A percentile compares a stretch with the other conserved stretches of the same genome.
Conservation (phyloP, 495 filamentous ascomycete species). For the Podospora pseudocomata region DNA sequence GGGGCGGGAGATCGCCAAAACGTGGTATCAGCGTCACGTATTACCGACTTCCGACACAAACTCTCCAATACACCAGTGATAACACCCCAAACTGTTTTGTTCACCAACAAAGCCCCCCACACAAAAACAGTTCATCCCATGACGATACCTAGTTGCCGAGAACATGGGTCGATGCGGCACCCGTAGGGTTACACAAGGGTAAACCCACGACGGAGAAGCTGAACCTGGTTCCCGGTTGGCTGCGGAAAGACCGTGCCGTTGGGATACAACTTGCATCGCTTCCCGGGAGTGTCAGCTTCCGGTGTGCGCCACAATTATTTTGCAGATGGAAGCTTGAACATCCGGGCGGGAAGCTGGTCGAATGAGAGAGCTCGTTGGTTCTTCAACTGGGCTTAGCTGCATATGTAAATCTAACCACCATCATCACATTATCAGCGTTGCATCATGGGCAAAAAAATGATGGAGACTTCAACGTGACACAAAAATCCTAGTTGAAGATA, state of each 20-base stretch:
- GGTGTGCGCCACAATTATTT: slow-evolving; percentile 5
- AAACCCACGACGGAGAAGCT: not conserved
- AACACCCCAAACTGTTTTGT: not conserved
- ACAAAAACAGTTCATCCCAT: not conserved
- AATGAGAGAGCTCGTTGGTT: not conserved
- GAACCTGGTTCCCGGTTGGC: not conserved
- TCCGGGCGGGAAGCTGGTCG: slow-evolving; percentile 6
- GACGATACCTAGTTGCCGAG: not conserved
- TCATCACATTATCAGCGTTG: too few species aligned
- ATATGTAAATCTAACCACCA: not conserved
- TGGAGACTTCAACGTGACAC: too few species aligned
- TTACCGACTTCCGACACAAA: not conserved
- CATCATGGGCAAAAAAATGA: too few species aligned
- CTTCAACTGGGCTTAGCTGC: not conserved
- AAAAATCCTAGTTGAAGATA: too few species aligned
- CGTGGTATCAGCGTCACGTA: not conserved
- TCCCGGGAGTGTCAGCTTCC: slow-evolving; percentile 16
- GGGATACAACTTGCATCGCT: slow-evolving; percentile 2
- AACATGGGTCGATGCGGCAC: not conserved
- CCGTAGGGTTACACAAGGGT: not conserved
- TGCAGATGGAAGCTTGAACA: slow-evolving; percentile 11
- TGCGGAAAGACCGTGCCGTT: not conserved
- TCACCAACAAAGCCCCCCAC: not conserved
- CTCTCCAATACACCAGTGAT: not conserved
- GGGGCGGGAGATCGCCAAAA: not conserved